Evolutionary conservation across 1,139 yeast genomes (phyloP).

Genomic region (Suhomyces bokatorum): DNA sequence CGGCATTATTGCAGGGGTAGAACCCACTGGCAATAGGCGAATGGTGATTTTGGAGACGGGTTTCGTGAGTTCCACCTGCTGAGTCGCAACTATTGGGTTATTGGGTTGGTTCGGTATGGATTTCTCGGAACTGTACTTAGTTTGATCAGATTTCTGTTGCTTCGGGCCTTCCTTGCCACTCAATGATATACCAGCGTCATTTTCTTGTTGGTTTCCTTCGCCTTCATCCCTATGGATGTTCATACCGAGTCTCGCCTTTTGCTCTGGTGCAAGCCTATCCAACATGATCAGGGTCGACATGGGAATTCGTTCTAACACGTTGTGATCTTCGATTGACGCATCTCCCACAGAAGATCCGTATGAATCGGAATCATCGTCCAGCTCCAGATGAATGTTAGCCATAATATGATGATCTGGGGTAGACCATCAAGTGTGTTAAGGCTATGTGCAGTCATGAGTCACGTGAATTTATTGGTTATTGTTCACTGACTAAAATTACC

Average conservation of each 20-base stretch:
- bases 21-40: conserved; percentile 61
- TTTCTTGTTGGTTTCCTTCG: background rate
- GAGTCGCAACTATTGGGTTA: background rate
- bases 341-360: conserved; percentile 2
- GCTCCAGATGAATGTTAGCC: conserved; percentile 6
- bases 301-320: conserved; percentile 22
- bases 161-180: background rate
- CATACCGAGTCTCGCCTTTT: conserved; percentile 14
- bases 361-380: conserved; percentile 10
- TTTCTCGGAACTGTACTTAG: background rate
- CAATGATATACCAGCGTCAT: background rate
- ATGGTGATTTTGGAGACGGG: conserved; percentile 35
- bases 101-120: background rate
- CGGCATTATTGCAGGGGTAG: conserved; percentile 52
- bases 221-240: conserved; percentile 10
- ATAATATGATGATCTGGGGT: background rate
- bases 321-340: conserved; percentile 7
- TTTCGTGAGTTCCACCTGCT: background rate
- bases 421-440: background rate
- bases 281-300: conserved; percentile 27
- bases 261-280: conserved; percentile 20
- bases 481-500: background rate
- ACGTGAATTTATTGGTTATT: background rate
- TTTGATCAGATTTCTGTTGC: too few species aligned
- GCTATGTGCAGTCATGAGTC: background rate